phyloP scores from a whole-genome alignment of 805 yeast species.

The Komagataella phaffii region DNA sequence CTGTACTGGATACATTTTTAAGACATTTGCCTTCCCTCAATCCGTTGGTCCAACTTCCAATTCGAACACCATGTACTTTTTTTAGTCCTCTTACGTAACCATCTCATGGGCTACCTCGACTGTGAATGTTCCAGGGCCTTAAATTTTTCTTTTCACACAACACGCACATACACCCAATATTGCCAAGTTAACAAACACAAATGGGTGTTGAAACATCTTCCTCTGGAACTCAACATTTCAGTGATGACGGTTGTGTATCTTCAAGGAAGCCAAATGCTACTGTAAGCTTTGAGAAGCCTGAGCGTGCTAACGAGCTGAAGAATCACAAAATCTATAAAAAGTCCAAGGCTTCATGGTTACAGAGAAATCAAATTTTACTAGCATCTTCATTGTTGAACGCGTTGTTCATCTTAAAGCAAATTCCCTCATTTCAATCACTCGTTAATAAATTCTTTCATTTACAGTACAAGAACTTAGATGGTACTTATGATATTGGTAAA shows the following conservation, averaged over 20 bases:
- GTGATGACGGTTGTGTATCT: background rate
- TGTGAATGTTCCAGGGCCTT: background rate
- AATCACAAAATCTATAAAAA: background rate
- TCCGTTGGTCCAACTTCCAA: background rate
- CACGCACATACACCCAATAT: background rate
- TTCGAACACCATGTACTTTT: background rate
- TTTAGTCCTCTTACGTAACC: background rate
- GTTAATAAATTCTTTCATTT: constrained; percentile 24
- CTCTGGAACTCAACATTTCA: background rate
- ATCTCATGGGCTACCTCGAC: background rate
- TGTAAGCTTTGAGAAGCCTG: background rate
- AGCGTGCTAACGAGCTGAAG: background rate
- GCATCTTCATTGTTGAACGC: constrained; percentile 6
- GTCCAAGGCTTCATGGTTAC: background rate
- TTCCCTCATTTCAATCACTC: constrained; percentile 14
- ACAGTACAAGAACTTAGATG: constrained; percentile 21
- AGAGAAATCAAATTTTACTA: constrained; percentile 5
- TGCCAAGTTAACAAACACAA: background rate
- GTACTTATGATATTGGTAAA: constrained; percentile 38
- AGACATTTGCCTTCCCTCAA: background rate
- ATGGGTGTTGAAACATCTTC: background rate
- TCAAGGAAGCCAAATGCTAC: background rate
- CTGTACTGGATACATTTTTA: background rate
- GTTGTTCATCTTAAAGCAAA: constrained; percentile 7
- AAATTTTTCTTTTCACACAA: background rate